phyloP scores from a whole-genome alignment of 192 early-diverging fungal species.

The Gonapodya prolifera region DNA sequence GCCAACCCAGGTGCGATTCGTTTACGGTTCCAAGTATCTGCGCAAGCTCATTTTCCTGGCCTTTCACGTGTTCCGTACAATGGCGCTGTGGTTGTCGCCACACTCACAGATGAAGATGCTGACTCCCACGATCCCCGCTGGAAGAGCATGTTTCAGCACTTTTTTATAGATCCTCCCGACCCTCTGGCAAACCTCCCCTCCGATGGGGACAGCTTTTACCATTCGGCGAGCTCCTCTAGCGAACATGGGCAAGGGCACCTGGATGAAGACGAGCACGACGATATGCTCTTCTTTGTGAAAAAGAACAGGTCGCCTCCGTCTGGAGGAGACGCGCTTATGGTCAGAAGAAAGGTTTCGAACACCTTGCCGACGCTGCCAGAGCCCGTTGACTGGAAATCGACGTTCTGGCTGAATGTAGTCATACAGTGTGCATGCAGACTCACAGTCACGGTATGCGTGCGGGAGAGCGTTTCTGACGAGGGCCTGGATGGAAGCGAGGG shows the following conservation, averaged over 20 bases:
- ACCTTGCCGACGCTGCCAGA: constrained; percentile 53
- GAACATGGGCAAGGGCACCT: constrained; percentile 13
- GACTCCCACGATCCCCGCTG: constrained; percentile 1
- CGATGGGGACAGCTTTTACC: neutral
- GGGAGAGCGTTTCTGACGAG: constrained; percentile 16
- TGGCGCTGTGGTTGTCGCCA: neutral
- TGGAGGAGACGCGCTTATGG: constrained; percentile 50
- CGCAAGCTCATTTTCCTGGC: neutral
- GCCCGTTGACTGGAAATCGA: constrained; percentile 78
- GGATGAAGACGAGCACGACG: constrained; percentile 55
- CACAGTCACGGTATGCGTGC: constrained; percentile 74
- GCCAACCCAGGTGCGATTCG: neutral
- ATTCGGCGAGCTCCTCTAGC: neutral
- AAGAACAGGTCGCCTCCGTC: constrained; percentile 13
- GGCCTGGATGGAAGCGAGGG: neutral
- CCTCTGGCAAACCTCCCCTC: neutral
- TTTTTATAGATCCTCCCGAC: neutral
- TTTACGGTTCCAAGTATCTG: neutral
- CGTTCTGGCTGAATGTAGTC: constrained; percentile 83
- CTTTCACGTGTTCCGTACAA: neutral
- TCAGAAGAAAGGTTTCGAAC: constrained; percentile 58
- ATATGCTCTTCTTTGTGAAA: constrained; percentile 78
- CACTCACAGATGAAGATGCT: neutral
- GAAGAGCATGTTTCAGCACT: neutral
- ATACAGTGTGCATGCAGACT: constrained; percentile 82